Evolutionary conservation across 2,329 filamentous ascomycete species (phyloP).

Genomic region (Parafenestella ontariensis): DNA sequence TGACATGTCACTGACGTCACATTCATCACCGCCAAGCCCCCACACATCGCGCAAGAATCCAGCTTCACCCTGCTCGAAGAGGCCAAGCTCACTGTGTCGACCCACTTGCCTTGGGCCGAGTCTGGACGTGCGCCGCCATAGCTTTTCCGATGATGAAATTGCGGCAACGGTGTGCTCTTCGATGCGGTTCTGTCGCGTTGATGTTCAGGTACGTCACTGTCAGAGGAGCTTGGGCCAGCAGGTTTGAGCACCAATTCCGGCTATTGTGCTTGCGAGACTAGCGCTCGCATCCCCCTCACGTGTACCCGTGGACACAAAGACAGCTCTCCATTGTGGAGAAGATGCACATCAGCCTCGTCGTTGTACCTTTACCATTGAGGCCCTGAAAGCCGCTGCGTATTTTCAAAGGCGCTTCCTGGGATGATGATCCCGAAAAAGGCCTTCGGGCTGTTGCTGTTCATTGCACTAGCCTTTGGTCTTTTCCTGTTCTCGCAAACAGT

Average conservation of each 20-base stretch:
- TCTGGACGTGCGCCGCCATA: conserved; percentile 21
- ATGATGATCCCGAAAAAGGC: conserved; percentile 36
- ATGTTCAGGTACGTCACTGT: conserved; percentile 27
- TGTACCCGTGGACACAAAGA: too few relatives aligned
- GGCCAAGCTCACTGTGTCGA: conserved; percentile 15
- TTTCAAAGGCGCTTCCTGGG: too few relatives aligned
- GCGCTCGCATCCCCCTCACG: conserved; percentile 15
- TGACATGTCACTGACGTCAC: conserved; percentile 44
- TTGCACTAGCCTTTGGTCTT: conserved; percentile 14
- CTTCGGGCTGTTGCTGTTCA: conserved; percentile 20
- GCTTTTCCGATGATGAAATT: conserved; percentile 14
- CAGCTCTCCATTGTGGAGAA: too few relatives aligned
- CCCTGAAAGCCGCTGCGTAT: too few relatives aligned
- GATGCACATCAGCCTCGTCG: conserved; percentile 5
- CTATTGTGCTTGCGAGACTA: conserved; percentile 6
- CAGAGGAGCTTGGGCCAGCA: conserved; percentile 10
- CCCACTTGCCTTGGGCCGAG: conserved; percentile 16
- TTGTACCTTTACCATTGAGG: too few relatives aligned
- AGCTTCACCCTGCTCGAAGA: conserved; percentile 27
- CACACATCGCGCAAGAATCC: conserved; percentile 24
- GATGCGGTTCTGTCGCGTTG: conserved; percentile 4
- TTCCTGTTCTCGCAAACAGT: conserved; percentile 29
- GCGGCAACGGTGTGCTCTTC: conserved; percentile 5
- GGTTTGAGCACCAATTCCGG: conserved; percentile 7
- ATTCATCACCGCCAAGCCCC: conserved; percentile 20